Evolutionary conservation across 495 filamentous ascomycete species (phyloP), one percentile per base, ranked within the genome.

Genomic region (Aspergillus sparsus): DNA sequence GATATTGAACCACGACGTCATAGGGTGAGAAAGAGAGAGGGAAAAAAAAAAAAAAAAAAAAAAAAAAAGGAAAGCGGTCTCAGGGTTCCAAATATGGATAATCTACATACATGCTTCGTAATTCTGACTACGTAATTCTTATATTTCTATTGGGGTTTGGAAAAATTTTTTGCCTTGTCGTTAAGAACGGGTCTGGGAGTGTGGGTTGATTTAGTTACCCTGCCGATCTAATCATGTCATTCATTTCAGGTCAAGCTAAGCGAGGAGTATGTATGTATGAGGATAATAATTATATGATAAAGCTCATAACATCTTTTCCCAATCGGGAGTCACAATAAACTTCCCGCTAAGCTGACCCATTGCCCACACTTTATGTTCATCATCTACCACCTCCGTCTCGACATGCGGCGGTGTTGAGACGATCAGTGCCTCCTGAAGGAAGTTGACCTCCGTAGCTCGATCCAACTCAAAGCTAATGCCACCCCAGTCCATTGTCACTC

Each of bases 271-370:
- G 21, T 27, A 27, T 27, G 21, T 27, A 27, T 27, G 21, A 27
- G 21, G 21, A 27, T 27, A 27, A 27, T 27, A 27, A 41, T 11
- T n/a, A 10, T 10, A 47, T 9, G 27, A 41, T 41, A 10, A 10
- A 10, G 12, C 15, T 74, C 59, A 80, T 37, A 83, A 66, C 60
- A 83, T 74, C 52, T 66, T 62, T 55, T 73, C 76, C 80, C 78
- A 83, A 44, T 82, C 73, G 35, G 80, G 80, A 59, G 68, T 77
- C 27, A 79, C 77, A 1, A 79, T 78, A 52, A 80, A 79, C 63
- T 82, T 82, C 47, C 75, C 75, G 50, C 74, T 76, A 16, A 82
- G 68, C 62, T 81, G 73, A 4, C 79, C 80, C 76, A 83, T 79
- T 10, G 79, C 77, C 75, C 75, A 82, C 32, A 73, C 78, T 53